Percentiles rank a stretch among this genome's conserved stretches.
Evolutionary conservation across 345 rosid species (phyloP).

Genomic region (Eutrema heterophyllum): DNA sequence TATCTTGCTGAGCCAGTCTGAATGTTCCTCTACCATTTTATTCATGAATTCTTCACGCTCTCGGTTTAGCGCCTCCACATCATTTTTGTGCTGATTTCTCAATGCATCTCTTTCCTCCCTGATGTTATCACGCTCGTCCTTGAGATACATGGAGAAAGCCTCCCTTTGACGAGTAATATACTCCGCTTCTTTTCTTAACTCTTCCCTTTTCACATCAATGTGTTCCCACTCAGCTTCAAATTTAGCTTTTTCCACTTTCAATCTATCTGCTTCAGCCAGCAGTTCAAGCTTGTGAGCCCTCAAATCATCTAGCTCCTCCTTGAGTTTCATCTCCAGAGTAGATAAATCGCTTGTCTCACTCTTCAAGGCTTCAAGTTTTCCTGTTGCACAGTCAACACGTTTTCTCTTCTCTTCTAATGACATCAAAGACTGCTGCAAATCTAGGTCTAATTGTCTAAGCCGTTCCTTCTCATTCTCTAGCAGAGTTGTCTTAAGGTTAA

Average conservation of each 20-base stretch:
- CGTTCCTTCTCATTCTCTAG: slow-evolving; percentile 60
- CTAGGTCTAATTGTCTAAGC: slow-evolving; percentile 49
- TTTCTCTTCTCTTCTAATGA: slow-evolving; percentile 66
- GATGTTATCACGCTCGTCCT: slow-evolving; percentile 75
- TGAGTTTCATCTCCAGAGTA: slow-evolving; percentile 73
- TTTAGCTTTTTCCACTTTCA: slow-evolving; percentile 72
- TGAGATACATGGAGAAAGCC: slow-evolving; percentile 58
- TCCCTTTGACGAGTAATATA: slow-evolving; percentile 56
- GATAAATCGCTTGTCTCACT: slow-evolving; percentile 70
- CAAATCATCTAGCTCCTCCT: slow-evolving; percentile 83
- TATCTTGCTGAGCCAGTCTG: slow-evolving; percentile 83
- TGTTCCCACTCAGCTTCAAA: slow-evolving; percentile 94
- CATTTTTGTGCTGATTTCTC: slow-evolving; percentile 57
- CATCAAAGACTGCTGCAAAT: slow-evolving; percentile 55
- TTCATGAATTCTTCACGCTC: slow-evolving; percentile 90
- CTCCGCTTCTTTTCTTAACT: slow-evolving; percentile 57
- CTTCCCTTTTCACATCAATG: slow-evolving; percentile 88
- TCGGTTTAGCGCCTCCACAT: slow-evolving; percentile 53
- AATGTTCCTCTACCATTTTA: slow-evolving; percentile 66
- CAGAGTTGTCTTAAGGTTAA: slow-evolving; percentile 36
- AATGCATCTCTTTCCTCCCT: slow-evolving; percentile 64
- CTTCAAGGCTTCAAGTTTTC: slow-evolving; percentile 70
- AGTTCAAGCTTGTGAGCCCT: slow-evolving; percentile 80
- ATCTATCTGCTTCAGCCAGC: slow-evolving; percentile 68
- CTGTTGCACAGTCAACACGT: slow-evolving; percentile 58